A percentile compares a stretch with the other conserved stretches of the same genome.
phyloP scores from a whole-genome alignment of 305 asterid genomes.

The Fraxinus ornus region DNA sequence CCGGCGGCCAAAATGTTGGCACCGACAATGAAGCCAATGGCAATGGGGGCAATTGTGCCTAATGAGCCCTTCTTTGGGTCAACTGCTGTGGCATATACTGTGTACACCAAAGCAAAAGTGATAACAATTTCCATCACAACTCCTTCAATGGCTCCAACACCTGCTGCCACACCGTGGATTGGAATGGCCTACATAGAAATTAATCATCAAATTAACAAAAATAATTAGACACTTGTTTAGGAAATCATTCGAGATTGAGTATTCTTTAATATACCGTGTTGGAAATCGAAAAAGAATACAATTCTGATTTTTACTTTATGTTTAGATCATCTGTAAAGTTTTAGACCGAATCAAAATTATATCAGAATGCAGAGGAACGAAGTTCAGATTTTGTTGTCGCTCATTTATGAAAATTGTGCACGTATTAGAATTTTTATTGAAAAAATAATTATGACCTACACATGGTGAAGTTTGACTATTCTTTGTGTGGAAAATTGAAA shows the following conservation, averaged over 20 bases:
- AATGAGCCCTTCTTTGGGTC: constrained; percentile 35
- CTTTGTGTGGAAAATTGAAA: background rate
- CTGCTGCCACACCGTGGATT: constrained; percentile 24
- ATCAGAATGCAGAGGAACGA: background rate
- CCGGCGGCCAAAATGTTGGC: constrained; percentile 37
- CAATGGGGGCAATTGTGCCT: constrained; percentile 36
- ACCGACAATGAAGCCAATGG: constrained; percentile 37
- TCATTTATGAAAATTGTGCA: background rate
- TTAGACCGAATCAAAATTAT: background rate
- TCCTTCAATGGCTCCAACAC: constrained; percentile 27
- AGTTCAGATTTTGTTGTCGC: background rate
- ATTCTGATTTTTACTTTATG: background rate
- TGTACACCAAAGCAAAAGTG: constrained; percentile 37
- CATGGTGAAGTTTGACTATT: background rate
- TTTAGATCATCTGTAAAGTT: background rate
- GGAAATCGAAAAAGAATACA: background rate
- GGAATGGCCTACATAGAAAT: constrained; percentile 27
- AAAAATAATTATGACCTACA: background rate
- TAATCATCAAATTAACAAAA: background rate
- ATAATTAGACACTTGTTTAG: background rate
- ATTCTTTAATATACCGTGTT: background rate
- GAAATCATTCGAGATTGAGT: background rate
- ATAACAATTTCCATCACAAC: constrained; percentile 32
- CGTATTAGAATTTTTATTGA: background rate
- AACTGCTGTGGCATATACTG: constrained; percentile 37